Evolutionary conservation across 768 basidiomycete genomes (phyloP), one percentile per base, ranked within the genome.

Genomic region (Leucocoprinus birnbaumii): DNA sequence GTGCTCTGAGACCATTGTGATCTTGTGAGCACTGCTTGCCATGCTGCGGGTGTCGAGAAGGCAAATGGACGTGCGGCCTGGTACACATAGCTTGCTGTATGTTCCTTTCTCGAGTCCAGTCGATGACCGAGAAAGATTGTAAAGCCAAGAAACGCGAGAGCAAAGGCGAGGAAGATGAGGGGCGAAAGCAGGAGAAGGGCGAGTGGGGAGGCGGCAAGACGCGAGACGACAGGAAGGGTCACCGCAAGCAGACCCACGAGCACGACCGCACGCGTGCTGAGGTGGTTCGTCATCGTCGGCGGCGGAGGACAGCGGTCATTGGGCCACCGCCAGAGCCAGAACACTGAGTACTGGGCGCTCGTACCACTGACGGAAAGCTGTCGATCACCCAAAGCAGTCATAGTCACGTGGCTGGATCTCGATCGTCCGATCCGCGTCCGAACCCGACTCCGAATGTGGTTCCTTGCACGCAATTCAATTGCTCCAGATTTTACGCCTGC

Each of bases 1-100:
- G 84, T 72, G 55, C 77, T 82, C 60, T 87, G 83, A 2, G 90
- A 90, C 94, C 94, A 96, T 68, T 89, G 85, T n/a, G 91, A 91
- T 27, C 94, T 84, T 43, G 83, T 93, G 48, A 91, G 76, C 45
- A 92, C 89, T 0, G 87, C 93, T 64, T 94, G 91, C 94, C 94
- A 97, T 27, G 94, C 94, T 54, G 94, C 92, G 22, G 93, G 91
- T 2, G 93, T 93, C 3, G 92, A 91, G 74, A 97, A 96, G 2
- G 83, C 80, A 46, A 94, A 77, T 0, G 91, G 91, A 34, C 84
- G 81, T 16, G 91, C 85, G 0, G 86, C 83, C 54, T 73, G 71
- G 9, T 71, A 68, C n/a, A 86, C 72, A 41, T 69, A 69, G 40
- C 75, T 72, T n/a, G 53, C 60, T 10, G 59, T 55, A 1, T 59